Evolutionary conservation across 352 stramenopile species (phyloP).

Genomic region (Thraustochytrium striatum): DNA sequence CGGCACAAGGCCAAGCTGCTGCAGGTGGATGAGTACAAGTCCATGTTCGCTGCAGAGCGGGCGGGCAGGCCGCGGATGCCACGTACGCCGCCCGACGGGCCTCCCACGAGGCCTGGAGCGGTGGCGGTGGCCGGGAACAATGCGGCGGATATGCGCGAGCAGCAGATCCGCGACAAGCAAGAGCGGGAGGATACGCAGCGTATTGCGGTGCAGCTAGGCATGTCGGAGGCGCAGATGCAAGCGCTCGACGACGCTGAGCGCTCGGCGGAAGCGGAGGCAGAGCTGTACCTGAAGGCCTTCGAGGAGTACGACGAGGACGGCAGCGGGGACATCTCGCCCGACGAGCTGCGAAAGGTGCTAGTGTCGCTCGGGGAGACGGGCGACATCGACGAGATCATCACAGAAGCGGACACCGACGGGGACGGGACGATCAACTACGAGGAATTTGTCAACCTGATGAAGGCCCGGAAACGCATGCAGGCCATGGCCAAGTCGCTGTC

Average conservation of each 20-base stretch:
- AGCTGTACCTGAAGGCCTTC: conserved; percentile 63
- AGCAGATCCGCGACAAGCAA: not conserved
- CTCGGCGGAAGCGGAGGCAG: conserved; percentile 21
- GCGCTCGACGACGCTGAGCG: conserved; percentile 31
- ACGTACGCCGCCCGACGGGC: no score
- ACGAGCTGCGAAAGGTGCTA: conserved; percentile 65
- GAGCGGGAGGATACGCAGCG: not conserved
- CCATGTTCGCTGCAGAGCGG: conserved; percentile 64
- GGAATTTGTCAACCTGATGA: conserved; percentile 72
- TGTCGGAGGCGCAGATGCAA: conserved; percentile 5
- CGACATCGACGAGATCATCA: conserved; percentile 66
- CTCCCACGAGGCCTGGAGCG: not conserved
- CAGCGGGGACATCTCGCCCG: conserved; percentile 68
- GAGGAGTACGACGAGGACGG: conserved; percentile 69
- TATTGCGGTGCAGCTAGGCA: conserved; percentile 49
- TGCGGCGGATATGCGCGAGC: not conserved
- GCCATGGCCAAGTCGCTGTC: no score
- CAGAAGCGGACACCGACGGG: conserved; percentile 65
- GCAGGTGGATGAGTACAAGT: conserved; percentile 67
- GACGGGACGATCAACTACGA: conserved; percentile 72
- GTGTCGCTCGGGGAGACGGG: conserved; percentile 61
- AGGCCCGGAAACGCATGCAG: conserved; percentile 62
- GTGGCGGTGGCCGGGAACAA: not conserved
- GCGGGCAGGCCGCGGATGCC: not conserved
- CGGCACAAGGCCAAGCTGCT: conserved; percentile 63